Evolutionary conservation across 2,329 filamentous ascomycete species (phyloP), one percentile per base, ranked within the genome.

Genomic region (Monilinia fructigena): DNA sequence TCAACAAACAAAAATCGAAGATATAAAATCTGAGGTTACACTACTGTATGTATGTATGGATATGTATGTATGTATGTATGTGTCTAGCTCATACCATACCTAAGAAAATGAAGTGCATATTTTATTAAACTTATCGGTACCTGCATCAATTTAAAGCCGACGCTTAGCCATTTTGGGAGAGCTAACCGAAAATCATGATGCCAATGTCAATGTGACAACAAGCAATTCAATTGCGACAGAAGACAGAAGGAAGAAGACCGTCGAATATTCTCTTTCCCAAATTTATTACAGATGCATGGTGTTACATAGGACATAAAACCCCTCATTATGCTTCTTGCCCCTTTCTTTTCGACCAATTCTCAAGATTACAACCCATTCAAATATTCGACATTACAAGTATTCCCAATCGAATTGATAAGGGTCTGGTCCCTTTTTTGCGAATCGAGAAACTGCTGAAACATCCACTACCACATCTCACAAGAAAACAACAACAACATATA

Each of bases 91-190:
- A 28, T 28, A 35, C 31, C 31, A 35, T 6, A 35, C 31, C 31
- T 35, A 35, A 8, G 12, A 47, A 59, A 28, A 40, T 3, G 55
- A 59, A 59, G 38, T 60, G 50, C 38, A 63, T 31, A 55, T 54
- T 65, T 42, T 65, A 65, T 65, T 65, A 60, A 65, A 65, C 23
- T 35, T 20, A 60, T 66, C 48, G 63, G 63, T 66, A 66, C 63
- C 63, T 66, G 63, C 63, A 66, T 64, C 62, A 50, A 64, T 47
- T 20, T 58, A 1, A 58, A 64, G 48, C 58, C 63, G 63, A 14
- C 55, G 55, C 63, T 56, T 53, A 53, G 20, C 63, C 58, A 14
- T 35, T 61, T 66, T 26, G 35, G 38, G 55, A 54, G 54, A 66
- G 55, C 55, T 66, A 66, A 31, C 47, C 55, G 55, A 66, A 53